These are phyloP conservation scores for Bimuria novae-zelandiae DNA, from an alignment of 2,329 filamentous ascomycete genomes.

Conservation along the genomic window DNA sequence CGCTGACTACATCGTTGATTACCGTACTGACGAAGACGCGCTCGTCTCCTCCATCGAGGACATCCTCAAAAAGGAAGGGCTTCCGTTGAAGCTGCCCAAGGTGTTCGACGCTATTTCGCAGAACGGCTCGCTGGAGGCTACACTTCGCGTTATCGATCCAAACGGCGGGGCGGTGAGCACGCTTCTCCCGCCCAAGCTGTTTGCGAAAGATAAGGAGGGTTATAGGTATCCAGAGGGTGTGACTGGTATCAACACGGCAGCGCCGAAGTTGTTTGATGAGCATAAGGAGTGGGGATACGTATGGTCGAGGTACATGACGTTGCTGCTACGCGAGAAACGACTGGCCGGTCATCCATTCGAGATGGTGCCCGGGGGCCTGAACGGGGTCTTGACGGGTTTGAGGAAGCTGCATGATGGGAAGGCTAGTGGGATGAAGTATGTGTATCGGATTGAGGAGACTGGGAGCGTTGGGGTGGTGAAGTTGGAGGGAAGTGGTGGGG, in stretches of 20 bases:
- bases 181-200: conserved; percentile 7
- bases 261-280: conserved; percentile 29
- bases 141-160: conserved; percentile 6
- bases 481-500: background rate
- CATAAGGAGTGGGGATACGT: conserved; percentile 49
- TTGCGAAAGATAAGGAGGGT: conserved; percentile 4
- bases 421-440: conserved; percentile 65
- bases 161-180: conserved; percentile 1
- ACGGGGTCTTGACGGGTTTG: conserved; percentile 57
- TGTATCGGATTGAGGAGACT: conserved; percentile 60
- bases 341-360: conserved; percentile 55
- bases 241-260: conserved; percentile 3
- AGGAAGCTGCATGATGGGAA: conserved; percentile 61
- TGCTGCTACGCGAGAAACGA: conserved; percentile 53
- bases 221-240: conserved; percentile 7
- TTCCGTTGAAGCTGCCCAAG: conserved; percentile 53
- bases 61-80: conserved; percentile 48
- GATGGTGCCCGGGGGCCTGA: conserved; percentile 58
- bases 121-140: conserved; percentile 41
- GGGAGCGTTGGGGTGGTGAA: background rate
- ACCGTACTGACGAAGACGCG: conserved; percentile 59
- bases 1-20: conserved; percentile 56
- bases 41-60: conserved; percentile 48
- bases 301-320: conserved; percentile 48
- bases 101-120: conserved; percentile 65